Base-by-base conservation (phyloP, 495 filamentous ascomycete genomes). In the Arthonia radiata region DNA sequence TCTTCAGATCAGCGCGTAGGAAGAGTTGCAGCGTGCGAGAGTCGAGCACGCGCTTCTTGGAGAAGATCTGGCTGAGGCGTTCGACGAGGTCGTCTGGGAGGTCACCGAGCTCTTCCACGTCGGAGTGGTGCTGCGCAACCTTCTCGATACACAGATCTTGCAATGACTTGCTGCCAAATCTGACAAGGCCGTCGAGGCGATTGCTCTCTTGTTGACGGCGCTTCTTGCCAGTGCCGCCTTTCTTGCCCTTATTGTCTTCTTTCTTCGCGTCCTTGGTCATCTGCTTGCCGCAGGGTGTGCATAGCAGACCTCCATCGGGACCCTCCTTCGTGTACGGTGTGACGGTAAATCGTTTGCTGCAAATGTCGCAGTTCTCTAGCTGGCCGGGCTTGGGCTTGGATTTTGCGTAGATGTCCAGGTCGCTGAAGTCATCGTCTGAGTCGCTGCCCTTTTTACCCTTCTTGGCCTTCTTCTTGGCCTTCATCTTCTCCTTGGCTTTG, bases 261-360 rank as follows among this genome's bases (percentile, higher is more conserved):
- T 57, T 53, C 31, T 68, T 47, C 8, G 34, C 25, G 8, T 53
- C 63, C 29, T 67, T 64, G 17, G 52, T 56, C 14, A 75, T 49
- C 22, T 76, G 67, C 37, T 71, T 82, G n/a, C 81, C 75, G 39
- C 86, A 97, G 27, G 73, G 68, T 1, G 53, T 53, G 44, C 86
- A 97, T 8, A 97, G 56, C 12, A 97, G 49, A 11, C 81, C 83
- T 1, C 81, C 81, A 11, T 71, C 56, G 1, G 74, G 71, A 9
- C 73, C 75, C n/a, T 66, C 59, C 37, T 77, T 74, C 35, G 69
- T 75, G 43, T 97, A 97, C 1, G 80, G 52, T 0, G 86, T 93
- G 15, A 97, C 86, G 0, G 80, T 92, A 41, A 97, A 97, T 14
- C 86, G 69, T 38, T 78, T 83, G 13, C 64, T 57, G 42, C 86